These are phyloP conservation scores for Boehmeria nivea DNA, from an alignment of 306 rosid genomes.

Conservation along the genomic window DNA sequence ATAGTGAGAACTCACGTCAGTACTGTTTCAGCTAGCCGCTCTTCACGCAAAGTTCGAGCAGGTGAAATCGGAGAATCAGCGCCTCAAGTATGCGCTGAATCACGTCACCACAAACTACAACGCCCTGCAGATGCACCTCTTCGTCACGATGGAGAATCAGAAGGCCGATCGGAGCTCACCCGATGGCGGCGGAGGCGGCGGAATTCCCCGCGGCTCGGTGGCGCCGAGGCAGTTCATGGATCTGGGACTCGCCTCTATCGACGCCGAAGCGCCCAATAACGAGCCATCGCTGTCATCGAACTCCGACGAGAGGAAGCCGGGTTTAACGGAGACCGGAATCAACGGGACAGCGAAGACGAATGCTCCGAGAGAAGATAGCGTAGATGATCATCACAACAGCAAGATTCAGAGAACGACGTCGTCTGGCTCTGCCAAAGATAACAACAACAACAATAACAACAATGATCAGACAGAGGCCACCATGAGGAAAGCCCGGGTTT, in stretches of 20 bases:
- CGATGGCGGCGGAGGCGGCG: too few relatives aligned
- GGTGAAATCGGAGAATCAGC: slow-evolving; percentile 50
- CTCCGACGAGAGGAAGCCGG: slow-evolving; percentile 23
- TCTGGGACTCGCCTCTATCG: slow-evolving; percentile 49
- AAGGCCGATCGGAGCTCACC: slow-evolving; percentile 21
- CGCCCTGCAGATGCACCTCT: slow-evolving; percentile 38
- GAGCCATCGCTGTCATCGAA: slow-evolving; percentile 38
- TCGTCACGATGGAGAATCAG: slow-evolving; percentile 27
- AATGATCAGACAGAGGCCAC: slow-evolving; percentile 70
- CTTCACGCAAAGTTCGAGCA: slow-evolving; percentile 51
- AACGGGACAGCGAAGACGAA: not conserved
- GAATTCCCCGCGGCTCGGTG: not conserved
- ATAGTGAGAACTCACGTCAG: not conserved
- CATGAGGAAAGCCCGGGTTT: slow-evolving; percentile 72
- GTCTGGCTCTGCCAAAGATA: slow-evolving; percentile 24
- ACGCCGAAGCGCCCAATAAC: slow-evolving; percentile 17
- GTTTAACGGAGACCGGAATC: too few relatives aligned
- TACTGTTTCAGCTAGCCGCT: slow-evolving; percentile 37
- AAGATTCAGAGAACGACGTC: slow-evolving; percentile 46
- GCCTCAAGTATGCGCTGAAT: slow-evolving; percentile 36
- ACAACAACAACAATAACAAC: not conserved
- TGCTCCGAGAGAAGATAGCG: slow-evolving; percentile 37
- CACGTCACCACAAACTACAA: slow-evolving; percentile 37
- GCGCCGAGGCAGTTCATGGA: slow-evolving; percentile 63
- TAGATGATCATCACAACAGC: slow-evolving; percentile 15